Conservation (phyloP, 2,329 filamentous ascomycete genomes). For the Phyllosticta citribraziliensis region DNA sequence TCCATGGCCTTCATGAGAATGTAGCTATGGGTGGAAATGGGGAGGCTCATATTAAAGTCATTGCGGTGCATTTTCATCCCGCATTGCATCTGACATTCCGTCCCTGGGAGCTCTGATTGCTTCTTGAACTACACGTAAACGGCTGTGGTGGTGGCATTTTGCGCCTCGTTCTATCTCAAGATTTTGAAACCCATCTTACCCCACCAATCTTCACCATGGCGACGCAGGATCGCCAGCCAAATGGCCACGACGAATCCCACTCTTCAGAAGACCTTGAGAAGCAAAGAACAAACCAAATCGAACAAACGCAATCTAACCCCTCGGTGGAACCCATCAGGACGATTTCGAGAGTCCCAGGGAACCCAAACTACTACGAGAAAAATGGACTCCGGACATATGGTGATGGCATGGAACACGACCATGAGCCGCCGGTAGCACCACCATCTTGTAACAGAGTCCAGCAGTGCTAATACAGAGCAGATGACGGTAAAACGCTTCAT, state of each 20-base stretch:
- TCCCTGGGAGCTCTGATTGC: not conserved
- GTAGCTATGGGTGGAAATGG: not conserved
- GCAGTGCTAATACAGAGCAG: constrained; percentile 21
- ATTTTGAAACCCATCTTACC: not conserved
- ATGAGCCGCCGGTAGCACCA: constrained; percentile 33
- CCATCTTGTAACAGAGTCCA: not conserved
- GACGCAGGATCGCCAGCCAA: not conserved
- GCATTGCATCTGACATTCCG: not conserved
- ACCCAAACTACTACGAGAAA: constrained; percentile 37
- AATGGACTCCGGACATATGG: constrained; percentile 35
- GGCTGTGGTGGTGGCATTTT: not conserved
- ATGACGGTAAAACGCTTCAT: constrained; percentile 44
- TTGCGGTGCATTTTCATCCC: not conserved
- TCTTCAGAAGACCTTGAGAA: constrained; percentile 3
- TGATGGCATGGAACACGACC: constrained; percentile 39
- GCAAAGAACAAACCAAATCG: not conserved
- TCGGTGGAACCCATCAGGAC: constrained; percentile 22
- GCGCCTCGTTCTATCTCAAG: not conserved
- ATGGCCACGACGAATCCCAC: not conserved
- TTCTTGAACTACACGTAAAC: not conserved
- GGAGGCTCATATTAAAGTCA: not conserved
- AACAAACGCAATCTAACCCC: not conserved
- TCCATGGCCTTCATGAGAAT: not conserved
- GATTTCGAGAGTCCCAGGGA: constrained; percentile 22
- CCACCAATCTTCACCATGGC: not conserved